A percentile compares a stretch with the other conserved stretches of the same genome.
phyloP scores from a whole-genome alignment of 371 early-diverging fungal genomes.

The Zychaea mexicana region DNA sequence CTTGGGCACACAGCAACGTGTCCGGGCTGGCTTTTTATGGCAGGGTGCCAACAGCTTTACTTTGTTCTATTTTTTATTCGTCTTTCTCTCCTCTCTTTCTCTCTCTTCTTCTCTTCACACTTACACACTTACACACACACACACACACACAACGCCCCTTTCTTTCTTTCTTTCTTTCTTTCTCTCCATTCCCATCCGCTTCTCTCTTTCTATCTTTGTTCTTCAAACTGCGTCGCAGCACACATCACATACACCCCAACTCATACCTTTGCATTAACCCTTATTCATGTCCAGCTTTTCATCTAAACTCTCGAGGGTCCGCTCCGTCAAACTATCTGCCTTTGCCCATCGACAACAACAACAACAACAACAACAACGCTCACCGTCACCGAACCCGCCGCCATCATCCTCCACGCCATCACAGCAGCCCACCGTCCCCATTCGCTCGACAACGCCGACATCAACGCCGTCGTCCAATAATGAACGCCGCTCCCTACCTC shows the following conservation, averaged over 20 bases:
- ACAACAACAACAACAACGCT: slow-evolving; percentile 2
- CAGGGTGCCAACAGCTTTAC: slow-evolving; percentile 26
- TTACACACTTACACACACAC: too few relatives aligned
- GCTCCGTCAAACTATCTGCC: slow-evolving; percentile 34
- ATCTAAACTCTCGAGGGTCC: slow-evolving; percentile 35
- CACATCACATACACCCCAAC: background rate
- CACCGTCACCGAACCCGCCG: slow-evolving; percentile 20
- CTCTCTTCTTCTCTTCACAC: slow-evolving; percentile 5
- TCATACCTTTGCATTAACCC: background rate
- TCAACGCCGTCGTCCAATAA: slow-evolving; percentile 12
- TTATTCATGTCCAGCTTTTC: slow-evolving; percentile 32
- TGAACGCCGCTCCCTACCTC: slow-evolving; percentile 12
- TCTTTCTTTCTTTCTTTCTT: slow-evolving; percentile 10
- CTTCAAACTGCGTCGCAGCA: too few relatives aligned
- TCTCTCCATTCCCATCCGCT: slow-evolving; percentile 2
- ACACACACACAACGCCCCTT: background rate
- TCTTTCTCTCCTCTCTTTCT: slow-evolving; percentile 5
- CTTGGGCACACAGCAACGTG: slow-evolving; percentile 28
- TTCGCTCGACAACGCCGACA: background rate
- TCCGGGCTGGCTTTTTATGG: slow-evolving; percentile 33
- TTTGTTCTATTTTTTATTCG: slow-evolving; percentile 9
- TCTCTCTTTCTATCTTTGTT: background rate
- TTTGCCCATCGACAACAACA: slow-evolving; percentile 9
- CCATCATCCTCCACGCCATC: slow-evolving; percentile 9
- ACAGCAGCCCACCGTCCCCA: slow-evolving; percentile 3